A percentile compares a stretch with the other conserved stretches of the same genome.
phyloP scores from a whole-genome alignment of 129 eudicot species.

The Daucus carota region DH1_v3.0 NC_030384.2:30197501-30198000 shows the following conservation, averaged over 20 bases:
- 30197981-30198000: slow-evolving; percentile 95
- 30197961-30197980: background rate
- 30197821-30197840: too few relatives aligned
- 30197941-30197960: background rate
- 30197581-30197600: slow-evolving; percentile 82
- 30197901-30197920: background rate
- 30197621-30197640: slow-evolving; percentile 65
- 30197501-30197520: background rate
- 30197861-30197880: background rate
- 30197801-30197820: too few relatives aligned
- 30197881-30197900: background rate
- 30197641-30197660: slow-evolving; percentile 95
- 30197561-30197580: slow-evolving; percentile 65
- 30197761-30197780: background rate
- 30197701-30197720: background rate
- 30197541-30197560: slow-evolving; percentile 45
- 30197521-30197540: slow-evolving; percentile 7
- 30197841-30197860: background rate
- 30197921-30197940: background rate
- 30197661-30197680: slow-evolving; percentile 5
- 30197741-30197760: background rate
- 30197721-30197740: background rate
- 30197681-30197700: background rate
- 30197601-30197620: slow-evolving; percentile 88
- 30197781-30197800: background rate